Percentiles rank a stretch among this genome's conserved stretches.
phyloP scores from a whole-genome alignment of 495 filamentous ascomycete genomes.

The Hypoxylon crocopeplum region DNA sequence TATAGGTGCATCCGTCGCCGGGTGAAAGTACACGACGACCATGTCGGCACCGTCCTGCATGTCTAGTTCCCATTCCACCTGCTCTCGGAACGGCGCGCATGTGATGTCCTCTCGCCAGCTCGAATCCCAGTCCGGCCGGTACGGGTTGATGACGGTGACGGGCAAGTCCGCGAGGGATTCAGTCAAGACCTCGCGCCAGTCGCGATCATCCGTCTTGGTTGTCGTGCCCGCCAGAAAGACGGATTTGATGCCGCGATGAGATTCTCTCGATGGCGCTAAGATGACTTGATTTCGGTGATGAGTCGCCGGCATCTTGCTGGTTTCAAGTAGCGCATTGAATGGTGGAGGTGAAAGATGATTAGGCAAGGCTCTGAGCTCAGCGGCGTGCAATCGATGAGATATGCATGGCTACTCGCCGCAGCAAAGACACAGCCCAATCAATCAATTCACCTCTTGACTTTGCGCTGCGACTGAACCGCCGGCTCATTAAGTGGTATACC shows the following conservation, averaged over 20 bases:
- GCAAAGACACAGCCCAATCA: too few relatives aligned
- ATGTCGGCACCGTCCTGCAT: constrained; percentile 59
- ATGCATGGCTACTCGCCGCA: too few relatives aligned
- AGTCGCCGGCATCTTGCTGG: constrained; percentile 15
- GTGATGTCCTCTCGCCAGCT: constrained; percentile 56
- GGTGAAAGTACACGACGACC: constrained; percentile 63
- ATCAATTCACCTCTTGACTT: too few relatives aligned
- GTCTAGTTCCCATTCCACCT: constrained; percentile 67
- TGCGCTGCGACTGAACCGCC: too few relatives aligned
- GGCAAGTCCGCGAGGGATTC: constrained; percentile 47
- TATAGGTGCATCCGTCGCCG: constrained; percentile 52
- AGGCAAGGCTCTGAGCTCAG: too few relatives aligned
- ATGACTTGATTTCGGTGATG: constrained; percentile 40
- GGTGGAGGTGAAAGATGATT: too few relatives aligned
- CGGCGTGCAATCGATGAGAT: too few relatives aligned
- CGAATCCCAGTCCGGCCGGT: constrained; percentile 61
- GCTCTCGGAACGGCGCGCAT: constrained; percentile 53
- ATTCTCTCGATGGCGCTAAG: constrained; percentile 41
- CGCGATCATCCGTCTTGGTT: constrained; percentile 28
- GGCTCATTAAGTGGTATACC: too few relatives aligned
- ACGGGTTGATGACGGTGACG: constrained; percentile 66
- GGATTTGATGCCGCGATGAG: constrained; percentile 32
- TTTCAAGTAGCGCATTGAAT: too few relatives aligned
- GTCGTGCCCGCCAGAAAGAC: constrained; percentile 56
- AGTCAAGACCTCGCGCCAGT: constrained; percentile 52